Conservation (phyloP, 2,329 filamentous ascomycete species). For the Trichoderma sp. region DNA sequence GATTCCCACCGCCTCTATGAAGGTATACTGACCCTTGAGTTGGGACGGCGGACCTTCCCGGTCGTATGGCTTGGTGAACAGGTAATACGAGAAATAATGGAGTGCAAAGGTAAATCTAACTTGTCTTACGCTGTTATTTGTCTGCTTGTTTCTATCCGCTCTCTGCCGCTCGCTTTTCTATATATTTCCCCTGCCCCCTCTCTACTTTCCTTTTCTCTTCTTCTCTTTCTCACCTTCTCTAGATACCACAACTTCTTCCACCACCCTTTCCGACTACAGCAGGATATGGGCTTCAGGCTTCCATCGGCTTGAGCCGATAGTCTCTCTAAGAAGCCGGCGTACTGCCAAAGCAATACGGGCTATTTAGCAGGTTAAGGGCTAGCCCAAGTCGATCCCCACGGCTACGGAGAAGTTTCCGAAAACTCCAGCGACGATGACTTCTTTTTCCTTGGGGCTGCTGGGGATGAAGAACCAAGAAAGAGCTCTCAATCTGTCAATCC, state of each 20-base stretch:
- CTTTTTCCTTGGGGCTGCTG: too few species aligned
- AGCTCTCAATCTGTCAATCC: constrained; percentile 10
- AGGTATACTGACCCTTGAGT: background rate
- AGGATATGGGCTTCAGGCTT: too few species aligned
- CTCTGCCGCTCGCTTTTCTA: background rate
- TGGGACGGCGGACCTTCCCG: background rate
- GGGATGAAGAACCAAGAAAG: background rate
- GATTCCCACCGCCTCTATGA: background rate
- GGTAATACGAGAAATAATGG: background rate
- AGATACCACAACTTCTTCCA: background rate
- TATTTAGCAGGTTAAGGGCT: background rate
- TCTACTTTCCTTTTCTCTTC: background rate
- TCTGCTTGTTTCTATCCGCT: background rate
- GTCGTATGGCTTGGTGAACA: background rate
- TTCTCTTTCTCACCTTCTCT: background rate
- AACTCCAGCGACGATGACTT: too few species aligned
- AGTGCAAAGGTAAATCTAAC: background rate
- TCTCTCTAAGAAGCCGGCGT: too few species aligned
- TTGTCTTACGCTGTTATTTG: background rate
- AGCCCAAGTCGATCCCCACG: too few species aligned
- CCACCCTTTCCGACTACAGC: background rate
- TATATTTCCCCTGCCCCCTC: background rate
- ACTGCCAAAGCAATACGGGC: background rate
- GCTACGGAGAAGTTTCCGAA: too few species aligned
- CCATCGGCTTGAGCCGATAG: too few species aligned